phyloP scores from a whole-genome alignment of 169 alveolate species.

The Cryptosporidium muris region DNA sequence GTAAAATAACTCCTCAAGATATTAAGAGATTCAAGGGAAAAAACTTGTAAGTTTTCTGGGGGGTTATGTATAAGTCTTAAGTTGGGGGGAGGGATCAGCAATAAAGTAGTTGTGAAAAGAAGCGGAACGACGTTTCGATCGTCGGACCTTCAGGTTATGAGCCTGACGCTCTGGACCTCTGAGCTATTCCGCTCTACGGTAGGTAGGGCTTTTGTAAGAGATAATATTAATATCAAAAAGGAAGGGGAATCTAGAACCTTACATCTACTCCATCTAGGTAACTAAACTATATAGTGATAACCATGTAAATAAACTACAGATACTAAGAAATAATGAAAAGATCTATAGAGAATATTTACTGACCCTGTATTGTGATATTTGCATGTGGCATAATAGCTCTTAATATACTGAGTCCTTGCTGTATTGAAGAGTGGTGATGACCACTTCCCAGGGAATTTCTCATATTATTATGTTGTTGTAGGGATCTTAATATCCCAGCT shows the following conservation, averaged over 20 bases:
- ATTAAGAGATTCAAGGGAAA: too few species aligned
- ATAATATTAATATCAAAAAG: too few species aligned
- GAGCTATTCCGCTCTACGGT: slow-evolving; percentile 64
- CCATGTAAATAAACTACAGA: too few species aligned
- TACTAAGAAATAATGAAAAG: too few species aligned
- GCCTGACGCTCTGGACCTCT: slow-evolving; percentile 74
- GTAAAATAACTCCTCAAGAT: too few species aligned
- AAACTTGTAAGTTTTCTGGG: background rate
- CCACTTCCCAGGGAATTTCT: background rate
- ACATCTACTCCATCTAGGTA: too few species aligned
- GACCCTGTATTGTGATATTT: slow-evolving; percentile 67
- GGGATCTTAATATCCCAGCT: slow-evolving; percentile 4
- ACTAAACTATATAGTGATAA: too few species aligned
- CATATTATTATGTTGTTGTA: slow-evolving; percentile 10
- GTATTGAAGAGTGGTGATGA: slow-evolving; percentile 4
- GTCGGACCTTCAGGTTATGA: slow-evolving; percentile 74
- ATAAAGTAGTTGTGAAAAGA: background rate
- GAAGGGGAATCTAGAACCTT: too few species aligned
- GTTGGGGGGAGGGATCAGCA: background rate
- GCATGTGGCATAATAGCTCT: slow-evolving; percentile 71
- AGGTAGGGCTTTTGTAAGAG: too few species aligned
- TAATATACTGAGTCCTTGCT: slow-evolving; percentile 31
- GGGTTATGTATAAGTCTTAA: background rate
- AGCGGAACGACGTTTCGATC: slow-evolving; percentile 74
- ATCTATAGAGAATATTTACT: background rate